phyloP scores from a whole-genome alignment of 1,284 basidiomycete species.

The Sporisorium scitamineum region DNA sequence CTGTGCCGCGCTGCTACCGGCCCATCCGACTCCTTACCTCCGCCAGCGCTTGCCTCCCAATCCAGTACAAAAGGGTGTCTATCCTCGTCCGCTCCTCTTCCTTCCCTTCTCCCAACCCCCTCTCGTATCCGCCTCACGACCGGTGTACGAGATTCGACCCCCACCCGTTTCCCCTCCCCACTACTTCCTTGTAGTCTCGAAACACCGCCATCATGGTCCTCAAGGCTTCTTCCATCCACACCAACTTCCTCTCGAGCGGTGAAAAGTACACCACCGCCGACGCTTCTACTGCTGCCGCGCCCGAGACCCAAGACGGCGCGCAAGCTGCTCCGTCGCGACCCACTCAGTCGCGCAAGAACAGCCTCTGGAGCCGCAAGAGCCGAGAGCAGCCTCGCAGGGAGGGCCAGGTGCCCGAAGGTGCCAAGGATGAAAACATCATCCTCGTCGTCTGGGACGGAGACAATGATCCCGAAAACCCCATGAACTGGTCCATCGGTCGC shows the following conservation, averaged over 20 bases:
- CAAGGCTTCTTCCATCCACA: slow-evolving; percentile 59
- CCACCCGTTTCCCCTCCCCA: not conserved
- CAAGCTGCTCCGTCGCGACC: slow-evolving; percentile 11
- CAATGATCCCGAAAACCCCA: slow-evolving; percentile 59
- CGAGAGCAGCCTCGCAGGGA: slow-evolving; percentile 36
- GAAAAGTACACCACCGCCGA: slow-evolving; percentile 52
- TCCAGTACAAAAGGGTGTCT: slow-evolving; percentile 23
- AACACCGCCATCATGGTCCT: slow-evolving; percentile 47
- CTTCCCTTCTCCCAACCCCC: not conserved
- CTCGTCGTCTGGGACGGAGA: slow-evolving; percentile 58
- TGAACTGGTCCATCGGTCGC: slow-evolving; percentile 56
- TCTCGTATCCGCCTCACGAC: not conserved
- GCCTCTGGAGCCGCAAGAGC: slow-evolving; percentile 49
- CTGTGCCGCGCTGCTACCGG: slow-evolving; percentile 8
- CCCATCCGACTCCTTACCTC: slow-evolving; percentile 12
- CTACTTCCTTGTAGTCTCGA: not conserved
- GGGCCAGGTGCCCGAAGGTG: slow-evolving; percentile 30
- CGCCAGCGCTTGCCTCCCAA: not conserved
- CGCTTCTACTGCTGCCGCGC: slow-evolving; percentile 18
- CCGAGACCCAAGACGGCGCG: slow-evolving; percentile 2
- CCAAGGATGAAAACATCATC: slow-evolving; percentile 54
- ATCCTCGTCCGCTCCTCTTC: not conserved
- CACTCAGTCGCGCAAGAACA: slow-evolving; percentile 44
- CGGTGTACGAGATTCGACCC: not conserved
- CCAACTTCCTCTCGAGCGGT: slow-evolving; percentile 54